Evolutionary conservation across 805 yeast species (phyloP).

Genomic region (Candida peoriensis): DNA sequence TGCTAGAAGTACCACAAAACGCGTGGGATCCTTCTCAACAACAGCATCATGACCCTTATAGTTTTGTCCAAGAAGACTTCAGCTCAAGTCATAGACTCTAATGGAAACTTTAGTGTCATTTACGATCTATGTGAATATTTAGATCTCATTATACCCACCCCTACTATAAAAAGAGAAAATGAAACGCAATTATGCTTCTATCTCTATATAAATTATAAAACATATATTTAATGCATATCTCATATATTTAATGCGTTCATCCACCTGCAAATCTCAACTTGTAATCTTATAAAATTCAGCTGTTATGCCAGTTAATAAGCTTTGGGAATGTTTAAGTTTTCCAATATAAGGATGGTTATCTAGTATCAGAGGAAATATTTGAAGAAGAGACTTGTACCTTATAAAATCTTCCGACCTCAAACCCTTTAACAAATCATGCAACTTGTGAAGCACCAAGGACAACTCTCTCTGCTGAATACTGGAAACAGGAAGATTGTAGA

Average conservation of each 20-base stretch:
- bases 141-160: no score
- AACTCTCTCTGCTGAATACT: slow-evolving; percentile 62
- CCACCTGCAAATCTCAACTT: no score
- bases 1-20: slow-evolving; percentile 20
- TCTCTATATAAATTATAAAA: background rate
- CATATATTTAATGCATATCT: slow-evolving; percentile 3
- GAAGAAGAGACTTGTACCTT: slow-evolving; percentile 8
- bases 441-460: slow-evolving; percentile 38
- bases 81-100: no score
- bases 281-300: slow-evolving; percentile 21
- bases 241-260: background rate
- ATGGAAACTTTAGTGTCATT: no score
- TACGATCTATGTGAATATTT: no score
- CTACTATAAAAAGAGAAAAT: background rate
- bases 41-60: slow-evolving; percentile 9
- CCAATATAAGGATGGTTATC: slow-evolving; percentile 20
- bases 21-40: slow-evolving; percentile 24
- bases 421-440: slow-evolving; percentile 25
- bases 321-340: slow-evolving; percentile 9
- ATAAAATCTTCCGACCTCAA: slow-evolving; percentile 1
- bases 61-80: slow-evolving; percentile 9
- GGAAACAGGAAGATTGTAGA: slow-evolving; percentile 62
- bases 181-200: background rate
- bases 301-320: slow-evolving; percentile 17
- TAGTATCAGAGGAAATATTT: slow-evolving; percentile 20